Conservation (phyloP, 805 yeast species). For the Kockiozyma suomiensis region DNA sequence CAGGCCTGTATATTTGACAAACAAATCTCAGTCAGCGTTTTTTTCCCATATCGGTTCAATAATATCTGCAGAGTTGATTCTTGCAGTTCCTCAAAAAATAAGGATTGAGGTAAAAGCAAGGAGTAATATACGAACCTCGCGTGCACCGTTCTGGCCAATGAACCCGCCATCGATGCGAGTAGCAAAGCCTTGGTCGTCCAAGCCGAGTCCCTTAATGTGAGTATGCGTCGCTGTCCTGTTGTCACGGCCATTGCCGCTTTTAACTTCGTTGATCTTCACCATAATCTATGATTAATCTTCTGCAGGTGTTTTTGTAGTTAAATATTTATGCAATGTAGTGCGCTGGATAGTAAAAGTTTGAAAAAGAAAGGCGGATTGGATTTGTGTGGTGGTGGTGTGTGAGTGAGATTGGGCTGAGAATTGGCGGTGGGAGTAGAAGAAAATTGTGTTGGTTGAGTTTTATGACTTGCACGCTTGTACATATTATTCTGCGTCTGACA, state of each 20-base stretch:
- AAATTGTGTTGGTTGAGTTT: neutral
- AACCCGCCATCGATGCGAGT: conserved; percentile 85
- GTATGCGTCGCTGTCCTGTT: conserved; percentile 89
- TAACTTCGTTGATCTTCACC: conserved; percentile 53
- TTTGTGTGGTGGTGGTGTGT: neutral
- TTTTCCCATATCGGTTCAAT: neutral
- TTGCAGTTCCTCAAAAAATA: too few relatives aligned
- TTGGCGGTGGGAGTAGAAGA: conserved; percentile 1
- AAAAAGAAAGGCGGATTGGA: neutral
- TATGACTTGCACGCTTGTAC: too few relatives aligned
- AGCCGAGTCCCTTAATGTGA: conserved; percentile 91
- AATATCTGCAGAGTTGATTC: too few relatives aligned
- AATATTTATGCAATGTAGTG: too few relatives aligned
- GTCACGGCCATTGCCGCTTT: conserved; percentile 61
- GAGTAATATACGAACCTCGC: conserved; percentile 40
- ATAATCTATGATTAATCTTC: conserved; percentile 42
- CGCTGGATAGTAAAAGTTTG: too few relatives aligned
- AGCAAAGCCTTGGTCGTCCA: conserved; percentile 87
- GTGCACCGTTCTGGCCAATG: conserved; percentile 72
- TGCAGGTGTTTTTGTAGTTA: too few relatives aligned
- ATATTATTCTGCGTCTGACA: too few relatives aligned
- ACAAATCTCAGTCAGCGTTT: neutral
- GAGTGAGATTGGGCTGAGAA: neutral
- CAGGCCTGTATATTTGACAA: conserved; percentile 58
- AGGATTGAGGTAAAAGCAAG: neutral